Percentiles rank a stretch among this genome's conserved stretches.
phyloP scores from a whole-genome alignment of 805 yeast genomes.

The Hagleromyces aurorensis region DNA sequence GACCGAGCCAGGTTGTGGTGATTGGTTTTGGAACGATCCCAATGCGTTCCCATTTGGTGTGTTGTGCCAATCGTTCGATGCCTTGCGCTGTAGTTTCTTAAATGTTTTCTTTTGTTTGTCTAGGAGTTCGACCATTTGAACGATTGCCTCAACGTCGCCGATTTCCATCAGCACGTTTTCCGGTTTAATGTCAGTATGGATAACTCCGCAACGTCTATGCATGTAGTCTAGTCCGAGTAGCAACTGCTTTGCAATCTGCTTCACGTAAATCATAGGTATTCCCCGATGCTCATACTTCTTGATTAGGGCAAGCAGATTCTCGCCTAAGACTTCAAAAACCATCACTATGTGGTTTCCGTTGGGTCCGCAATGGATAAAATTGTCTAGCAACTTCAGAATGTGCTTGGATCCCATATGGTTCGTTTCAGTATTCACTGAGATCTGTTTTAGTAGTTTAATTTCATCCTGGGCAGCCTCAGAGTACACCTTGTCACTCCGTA shows the following conservation, averaged over 20 bases:
- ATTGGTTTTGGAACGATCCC: too few relatives aligned
- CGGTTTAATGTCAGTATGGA: constrained; percentile 71
- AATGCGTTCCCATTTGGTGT: constrained; percentile 2
- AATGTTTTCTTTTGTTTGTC: constrained; percentile 42
- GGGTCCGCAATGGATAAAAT: constrained; percentile 79
- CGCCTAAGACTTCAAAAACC: constrained; percentile 97
- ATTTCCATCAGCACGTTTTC: constrained; percentile 74
- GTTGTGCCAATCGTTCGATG: constrained; percentile 19
- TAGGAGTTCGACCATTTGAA: constrained; percentile 53
- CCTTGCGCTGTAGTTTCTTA: constrained; percentile 36
- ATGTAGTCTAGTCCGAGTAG: constrained; percentile 57
- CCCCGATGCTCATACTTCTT: constrained; percentile 71
- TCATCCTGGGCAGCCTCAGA: constrained; percentile 94
- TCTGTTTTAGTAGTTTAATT: constrained; percentile 65
- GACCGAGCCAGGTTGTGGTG: constrained; percentile 6
- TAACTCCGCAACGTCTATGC: constrained; percentile 60
- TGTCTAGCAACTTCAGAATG: constrained; percentile 73
- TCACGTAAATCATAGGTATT: constrained; percentile 66
- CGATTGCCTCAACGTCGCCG: constrained; percentile 75
- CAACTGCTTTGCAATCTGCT: constrained; percentile 75
- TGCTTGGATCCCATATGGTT: constrained; percentile 76
- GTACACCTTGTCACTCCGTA: constrained; percentile 82
- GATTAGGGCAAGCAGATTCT: constrained; percentile 78
- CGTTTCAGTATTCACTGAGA: constrained; percentile 35
- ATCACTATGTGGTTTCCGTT: constrained; percentile 91